A percentile compares a stretch with the other conserved stretches of the same genome.
Conservation (phyloP, 805 yeast genomes). For the Schwanniomyces pseudopolymorphus region DNA sequence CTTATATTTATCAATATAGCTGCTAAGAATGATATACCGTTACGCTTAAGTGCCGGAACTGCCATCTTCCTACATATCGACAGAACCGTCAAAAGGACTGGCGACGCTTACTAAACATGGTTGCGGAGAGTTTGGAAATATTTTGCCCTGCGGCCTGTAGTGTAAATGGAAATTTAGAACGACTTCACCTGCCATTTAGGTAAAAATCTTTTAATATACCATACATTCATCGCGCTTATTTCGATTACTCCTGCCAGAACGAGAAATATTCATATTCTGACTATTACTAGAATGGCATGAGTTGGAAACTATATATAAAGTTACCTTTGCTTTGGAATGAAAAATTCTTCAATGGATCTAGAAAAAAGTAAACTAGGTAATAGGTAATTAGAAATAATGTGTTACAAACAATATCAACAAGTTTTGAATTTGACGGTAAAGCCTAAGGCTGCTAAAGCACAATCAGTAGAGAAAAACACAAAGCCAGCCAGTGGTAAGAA, state of each 20-base stretch:
- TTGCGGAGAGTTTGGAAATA: neutral
- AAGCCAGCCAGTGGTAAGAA: constrained; percentile 11
- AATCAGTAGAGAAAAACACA: constrained; percentile 16
- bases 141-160: neutral
- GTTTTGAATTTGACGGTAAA: constrained; percentile 28
- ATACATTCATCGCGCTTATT: constrained; percentile 1
- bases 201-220: neutral
- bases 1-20: no score
- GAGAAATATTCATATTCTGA: neutral
- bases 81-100: no score
- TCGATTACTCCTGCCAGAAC: constrained; percentile 1
- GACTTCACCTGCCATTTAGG: neutral
- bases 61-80: neutral
- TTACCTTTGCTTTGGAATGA: neutral
- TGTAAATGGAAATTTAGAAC: constrained; percentile 1
- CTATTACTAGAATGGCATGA: neutral
- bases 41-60: neutral
- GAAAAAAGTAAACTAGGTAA: neutral
- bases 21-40: no score
- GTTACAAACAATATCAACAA: constrained; percentile 38
- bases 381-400: constrained; percentile 13
- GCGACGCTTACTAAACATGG: neutral
- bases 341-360: neutral
- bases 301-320: neutral
- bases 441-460: constrained; percentile 16